Evolutionary conservation across 1,139 yeast species (phyloP), one percentile per base, ranked within the genome.

Genomic region (Yamadazyma aaseri): DNA sequence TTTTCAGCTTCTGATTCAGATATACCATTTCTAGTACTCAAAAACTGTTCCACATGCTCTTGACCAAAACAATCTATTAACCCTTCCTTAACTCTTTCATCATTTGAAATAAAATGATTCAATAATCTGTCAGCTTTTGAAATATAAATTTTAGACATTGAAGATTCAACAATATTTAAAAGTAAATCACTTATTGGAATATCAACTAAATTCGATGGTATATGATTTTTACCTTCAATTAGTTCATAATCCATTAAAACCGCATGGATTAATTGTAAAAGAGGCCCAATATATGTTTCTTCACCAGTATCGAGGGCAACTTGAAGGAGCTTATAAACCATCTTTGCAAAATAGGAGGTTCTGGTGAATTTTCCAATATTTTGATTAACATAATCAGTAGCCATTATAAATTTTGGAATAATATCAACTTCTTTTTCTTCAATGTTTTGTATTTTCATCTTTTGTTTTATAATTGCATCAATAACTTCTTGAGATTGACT

Each of bases 191-290:
- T 63, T 21, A 83, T 65, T 3, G 86, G 83, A 29, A 75, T 73
- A 20, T 64, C 59, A 13, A 77, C 55, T 42, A 75, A 79, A n/a
- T 62, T 51, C 13, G 66, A 64, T 29, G 75, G 65, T 13, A 76
- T 56, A 38, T 56, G 55, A 3, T 50, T 46, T 7, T 53, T 42
- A 0, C 78, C 79, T 42, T 65, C 53, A 2, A 66, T 43, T 2
- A 51, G 38, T 40, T 73, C 79, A 40, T 75, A 76, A 51, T 83
- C 87, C 14, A 70, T 41, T 17, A 83, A 52, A 4, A 80, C 64
- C 3, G 84, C 90, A 59, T 83, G 87, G 2, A 82, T 44, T 37
- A 83, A 64, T 48, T 83, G 92, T 28, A 84, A 64, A n/a, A 80
- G 51, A 32, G 76, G 79, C 10, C 78, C 74, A 29, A 81, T 55